A percentile compares a stretch with the other conserved stretches of the same genome.
phyloP scores from a whole-genome alignment of 2,329 filamentous ascomycete genomes.

The Phoma sp. region DNA sequence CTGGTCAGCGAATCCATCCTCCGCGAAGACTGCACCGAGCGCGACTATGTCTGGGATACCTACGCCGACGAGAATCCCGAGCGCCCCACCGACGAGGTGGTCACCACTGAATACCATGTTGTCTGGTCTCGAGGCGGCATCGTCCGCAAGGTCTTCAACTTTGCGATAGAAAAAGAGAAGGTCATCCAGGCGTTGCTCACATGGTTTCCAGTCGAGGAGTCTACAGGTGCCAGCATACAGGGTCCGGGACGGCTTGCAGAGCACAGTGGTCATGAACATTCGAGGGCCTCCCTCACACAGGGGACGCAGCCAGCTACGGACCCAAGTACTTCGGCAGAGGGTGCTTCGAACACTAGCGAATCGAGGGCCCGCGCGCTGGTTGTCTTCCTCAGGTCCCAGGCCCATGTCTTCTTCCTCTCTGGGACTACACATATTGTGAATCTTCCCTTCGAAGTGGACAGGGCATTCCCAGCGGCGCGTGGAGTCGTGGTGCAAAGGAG shows the following conservation, averaged over 20 bases:
- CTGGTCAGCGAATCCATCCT: conserved; percentile 82
- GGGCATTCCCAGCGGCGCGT: conserved; percentile 79
- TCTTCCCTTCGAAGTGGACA: conserved; percentile 92
- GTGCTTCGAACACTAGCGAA: conserved; percentile 29
- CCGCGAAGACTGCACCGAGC: conserved; percentile 67
- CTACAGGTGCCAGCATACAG: conserved; percentile 18
- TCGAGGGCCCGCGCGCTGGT: conserved; percentile 69
- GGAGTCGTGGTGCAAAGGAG: conserved; percentile 89
- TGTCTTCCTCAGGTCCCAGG: conserved; percentile 89
- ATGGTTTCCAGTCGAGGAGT: conserved; percentile 68
- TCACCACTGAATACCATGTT: conserved; percentile 76
- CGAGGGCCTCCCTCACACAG: conserved; percentile 38
- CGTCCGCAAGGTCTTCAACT: conserved; percentile 84
- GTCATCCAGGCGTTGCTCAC: conserved; percentile 88
- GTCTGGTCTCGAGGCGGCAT: conserved; percentile 89
- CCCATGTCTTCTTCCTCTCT: conserved; percentile 88
- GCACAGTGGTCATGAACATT: conserved; percentile 20
- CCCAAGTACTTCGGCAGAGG: conserved; percentile 28
- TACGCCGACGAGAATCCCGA: conserved; percentile 54
- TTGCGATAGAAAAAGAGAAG: conserved; percentile 84
- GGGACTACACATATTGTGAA: conserved; percentile 89
- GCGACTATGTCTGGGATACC: conserved; percentile 79
- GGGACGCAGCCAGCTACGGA: conserved; percentile 43
- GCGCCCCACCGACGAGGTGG: conserved; percentile 74
- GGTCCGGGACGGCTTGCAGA: conserved; percentile 17